Percentiles rank a stretch among this genome's conserved stretches.
These are phyloP conservation scores for Coemansia sp. DNA, from an alignment of 192 early-diverging fungal genomes.

Conservation along the genomic window DNA sequence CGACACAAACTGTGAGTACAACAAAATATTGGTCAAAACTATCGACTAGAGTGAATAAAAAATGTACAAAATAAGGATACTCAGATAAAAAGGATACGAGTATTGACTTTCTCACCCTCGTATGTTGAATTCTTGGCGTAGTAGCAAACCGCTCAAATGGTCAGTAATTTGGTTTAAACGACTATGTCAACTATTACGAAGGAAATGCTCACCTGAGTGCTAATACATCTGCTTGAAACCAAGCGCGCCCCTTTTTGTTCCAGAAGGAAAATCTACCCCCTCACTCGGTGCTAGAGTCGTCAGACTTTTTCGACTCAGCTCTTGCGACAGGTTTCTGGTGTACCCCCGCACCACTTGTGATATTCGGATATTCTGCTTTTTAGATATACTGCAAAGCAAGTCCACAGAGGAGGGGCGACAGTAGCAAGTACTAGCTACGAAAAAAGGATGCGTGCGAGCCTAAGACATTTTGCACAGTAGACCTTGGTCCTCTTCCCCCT, in stretches of 20 bases:
- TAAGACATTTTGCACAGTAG: neutral
- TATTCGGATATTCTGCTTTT: neutral
- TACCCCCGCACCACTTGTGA: neutral
- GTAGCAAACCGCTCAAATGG: neutral
- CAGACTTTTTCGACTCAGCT: neutral
- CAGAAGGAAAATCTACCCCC: neutral
- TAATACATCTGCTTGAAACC: neutral
- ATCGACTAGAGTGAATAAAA: neutral
- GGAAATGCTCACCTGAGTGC: too few relatives aligned
- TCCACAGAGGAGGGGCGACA: neutral
- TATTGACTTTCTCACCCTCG: neutral
- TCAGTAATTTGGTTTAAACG: neutral
- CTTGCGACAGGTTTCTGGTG: neutral
- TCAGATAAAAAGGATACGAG: neutral
- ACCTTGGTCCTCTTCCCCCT: neutral
- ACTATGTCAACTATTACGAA: neutral
- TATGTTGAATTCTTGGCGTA: neutral
- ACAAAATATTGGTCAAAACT: neutral
- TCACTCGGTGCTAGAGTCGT: neutral
- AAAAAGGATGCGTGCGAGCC: slow-evolving; percentile 1
- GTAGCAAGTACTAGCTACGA: neutral
- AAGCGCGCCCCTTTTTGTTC: neutral
- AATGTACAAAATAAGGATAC: neutral
- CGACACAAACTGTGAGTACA: neutral
- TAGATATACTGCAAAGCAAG: neutral